Base-by-base conservation (phyloP, 257 asterid genomes). In the Plantago elongata region DNA sequence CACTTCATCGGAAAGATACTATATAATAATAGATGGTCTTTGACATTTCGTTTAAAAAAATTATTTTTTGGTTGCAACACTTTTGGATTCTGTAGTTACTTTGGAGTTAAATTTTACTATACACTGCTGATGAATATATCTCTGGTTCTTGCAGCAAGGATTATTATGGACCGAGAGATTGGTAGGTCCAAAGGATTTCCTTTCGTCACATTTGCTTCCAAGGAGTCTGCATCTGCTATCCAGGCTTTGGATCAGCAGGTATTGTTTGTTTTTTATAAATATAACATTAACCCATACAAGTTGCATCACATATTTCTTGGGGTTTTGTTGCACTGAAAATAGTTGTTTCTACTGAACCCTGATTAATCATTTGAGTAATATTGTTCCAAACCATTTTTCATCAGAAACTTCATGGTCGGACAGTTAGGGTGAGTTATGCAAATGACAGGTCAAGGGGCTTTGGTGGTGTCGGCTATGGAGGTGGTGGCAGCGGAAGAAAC, bases 191-290 rank as follows among this genome's bases (percentile, higher is more conserved):
- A 90, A 74, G 98, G 98, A 57, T 91, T 91, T 78, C 96, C 90
- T 55, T 91, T 91, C 59, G 78, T 91, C 65, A 86, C 98, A 9
- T 91, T 63, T 63, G 16, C 71, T 5, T 62, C 75, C 30, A 27
- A 59, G 47, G 98, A 86, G 69, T 95, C 80, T 72, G 98, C 98
- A 45, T 77, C 89, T 22, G 79, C 94, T 74, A 91, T 88, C 65
- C 95, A 82, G 80, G 98, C 96, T 48, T 68, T 88, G 80, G 95
- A 88, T 67, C 83, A 80, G 60, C 80, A 84, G 98, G 98, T 91
- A 59, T 38, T n/a, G n/a, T n/a, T 44, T 11, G 48, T 18, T 22
- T 27, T 47, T 27, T 13, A 15, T 42, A 29, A 17, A 18, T 56
- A 16, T 27, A 22, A 61, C 9, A 0, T 34, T 56, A n/a, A 5